Percentiles rank a stretch among this genome's conserved stretches.
Conservation (phyloP, 495 filamentous ascomycete species). For the Platismatia glauca region DNA sequence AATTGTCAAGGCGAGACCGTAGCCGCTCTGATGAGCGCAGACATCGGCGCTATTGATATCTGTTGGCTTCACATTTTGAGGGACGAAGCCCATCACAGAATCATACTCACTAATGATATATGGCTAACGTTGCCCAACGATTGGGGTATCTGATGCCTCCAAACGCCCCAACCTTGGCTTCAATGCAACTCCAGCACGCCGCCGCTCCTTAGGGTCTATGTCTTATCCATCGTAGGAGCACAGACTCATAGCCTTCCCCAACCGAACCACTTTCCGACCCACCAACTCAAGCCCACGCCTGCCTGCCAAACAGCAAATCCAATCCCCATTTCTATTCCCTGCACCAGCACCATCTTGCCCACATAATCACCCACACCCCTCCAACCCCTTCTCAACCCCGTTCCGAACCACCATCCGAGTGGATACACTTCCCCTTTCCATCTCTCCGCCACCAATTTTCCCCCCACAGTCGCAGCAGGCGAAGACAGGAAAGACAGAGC, state of each 20-base stretch:
- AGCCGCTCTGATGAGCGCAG: slow-evolving; percentile 14
- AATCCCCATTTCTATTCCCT: slow-evolving; percentile 38
- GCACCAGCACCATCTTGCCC: slow-evolving; percentile 37
- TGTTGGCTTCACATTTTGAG: neutral
- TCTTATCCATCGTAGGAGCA: neutral
- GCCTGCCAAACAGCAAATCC: slow-evolving; percentile 39
- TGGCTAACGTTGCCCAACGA: neutral
- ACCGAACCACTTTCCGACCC: slow-evolving; percentile 38
- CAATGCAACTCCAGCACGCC: neutral
- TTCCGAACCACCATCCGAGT: slow-evolving; percentile 34
- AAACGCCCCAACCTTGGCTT: neutral
- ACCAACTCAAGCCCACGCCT: slow-evolving; percentile 36
- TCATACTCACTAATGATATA: neutral
- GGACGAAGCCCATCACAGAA: neutral
- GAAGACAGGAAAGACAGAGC: slow-evolving; percentile 35
- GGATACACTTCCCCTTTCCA: slow-evolving; percentile 30
- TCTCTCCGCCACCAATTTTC: neutral
- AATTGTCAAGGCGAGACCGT: slow-evolving; percentile 19
- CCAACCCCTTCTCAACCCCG: slow-evolving; percentile 29
- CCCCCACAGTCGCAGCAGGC: slow-evolving; percentile 19
- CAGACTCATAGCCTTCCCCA: slow-evolving; percentile 38
- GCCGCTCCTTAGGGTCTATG: neutral
- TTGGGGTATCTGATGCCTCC: slow-evolving; percentile 5
- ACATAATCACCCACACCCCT: slow-evolving; percentile 34
- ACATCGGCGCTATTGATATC: slow-evolving; percentile 8